phyloP scores from a whole-genome alignment of 139 green algal species.

The Tetradesmus lagerheimii region DNA sequence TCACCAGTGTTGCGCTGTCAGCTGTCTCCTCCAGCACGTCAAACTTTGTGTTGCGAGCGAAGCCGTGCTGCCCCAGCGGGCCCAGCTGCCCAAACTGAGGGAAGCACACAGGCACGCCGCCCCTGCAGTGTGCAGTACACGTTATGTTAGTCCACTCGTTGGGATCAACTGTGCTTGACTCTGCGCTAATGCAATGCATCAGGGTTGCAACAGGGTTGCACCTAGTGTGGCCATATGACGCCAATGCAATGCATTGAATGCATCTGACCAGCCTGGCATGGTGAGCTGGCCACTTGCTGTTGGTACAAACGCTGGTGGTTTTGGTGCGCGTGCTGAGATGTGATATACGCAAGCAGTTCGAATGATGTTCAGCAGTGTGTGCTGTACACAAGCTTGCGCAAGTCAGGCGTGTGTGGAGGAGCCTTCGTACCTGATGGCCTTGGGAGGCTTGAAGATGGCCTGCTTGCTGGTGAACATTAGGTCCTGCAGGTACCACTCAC shows the following conservation, averaged over 20 bases:
- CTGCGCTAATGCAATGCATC: no score
- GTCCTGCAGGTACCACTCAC: constrained; percentile 60
- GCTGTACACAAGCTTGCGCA: not conserved
- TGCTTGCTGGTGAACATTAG: constrained; percentile 84
- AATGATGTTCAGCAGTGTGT: not conserved
- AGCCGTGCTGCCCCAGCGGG: constrained; percentile 82
- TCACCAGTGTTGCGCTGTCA: constrained; percentile 58
- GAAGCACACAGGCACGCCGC: constrained; percentile 90
- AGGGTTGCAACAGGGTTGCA: no score
- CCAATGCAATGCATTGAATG: no score
- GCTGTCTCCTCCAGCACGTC: constrained; percentile 49
- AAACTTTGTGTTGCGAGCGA: constrained; percentile 85
- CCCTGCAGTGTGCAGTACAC: constrained; percentile 56
- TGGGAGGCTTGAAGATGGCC: constrained; percentile 87
- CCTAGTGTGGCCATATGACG: no score
- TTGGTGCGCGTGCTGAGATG: not conserved
- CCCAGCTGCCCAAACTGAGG: constrained; percentile 91
- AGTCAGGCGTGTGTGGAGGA: not conserved
- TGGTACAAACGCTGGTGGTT: not conserved
- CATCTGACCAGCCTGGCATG: not conserved
- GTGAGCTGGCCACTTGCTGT: not conserved
- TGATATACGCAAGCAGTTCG: not conserved
- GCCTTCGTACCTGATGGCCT: constrained; percentile 79
- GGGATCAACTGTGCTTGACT: not conserved
- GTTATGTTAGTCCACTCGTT: no score